phyloP scores from a whole-genome alignment of 208 protist species.

The Leishmania lainsoni region DNA sequence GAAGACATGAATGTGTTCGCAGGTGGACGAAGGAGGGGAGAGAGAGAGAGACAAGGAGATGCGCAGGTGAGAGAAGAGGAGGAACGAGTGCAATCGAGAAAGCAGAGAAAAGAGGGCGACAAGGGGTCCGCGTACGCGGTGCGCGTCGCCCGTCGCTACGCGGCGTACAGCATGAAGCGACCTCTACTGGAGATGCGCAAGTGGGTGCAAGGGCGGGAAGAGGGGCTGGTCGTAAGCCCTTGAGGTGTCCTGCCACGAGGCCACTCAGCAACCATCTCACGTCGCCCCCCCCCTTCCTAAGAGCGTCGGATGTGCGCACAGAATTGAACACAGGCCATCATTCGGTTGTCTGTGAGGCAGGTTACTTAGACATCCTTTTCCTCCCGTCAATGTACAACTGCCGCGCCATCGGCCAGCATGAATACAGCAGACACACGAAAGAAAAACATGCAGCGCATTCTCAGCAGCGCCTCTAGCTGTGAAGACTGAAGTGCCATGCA shows the following conservation, averaged over 20 bases:
- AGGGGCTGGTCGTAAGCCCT: too few relatives aligned
- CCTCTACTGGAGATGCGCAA: not conserved
- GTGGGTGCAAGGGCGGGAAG: not conserved
- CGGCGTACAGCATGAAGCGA: not conserved
- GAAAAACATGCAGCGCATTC: not conserved
- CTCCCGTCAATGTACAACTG: not conserved
- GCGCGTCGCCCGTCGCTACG: not conserved
- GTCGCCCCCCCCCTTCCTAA: not conserved
- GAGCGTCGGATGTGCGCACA: not conserved
- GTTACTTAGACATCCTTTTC: not conserved
- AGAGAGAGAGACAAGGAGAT: not conserved
- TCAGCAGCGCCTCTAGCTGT: not conserved
- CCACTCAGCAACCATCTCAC: not conserved
- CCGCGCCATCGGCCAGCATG: not conserved
- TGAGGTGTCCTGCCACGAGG: not conserved
- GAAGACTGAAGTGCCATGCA: not conserved
- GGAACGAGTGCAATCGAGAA: not conserved
- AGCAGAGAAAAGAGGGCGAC: not conserved
- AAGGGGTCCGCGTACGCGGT: not conserved
- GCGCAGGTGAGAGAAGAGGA: not conserved
- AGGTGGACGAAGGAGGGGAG: not conserved
- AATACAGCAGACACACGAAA: not conserved
- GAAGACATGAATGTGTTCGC: not conserved
- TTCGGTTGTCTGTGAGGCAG: not conserved
- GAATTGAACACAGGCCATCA: not conserved